Evolutionary conservation across 305 asterid genomes (phyloP).

Genomic region (Solanum hybrid): DNA sequence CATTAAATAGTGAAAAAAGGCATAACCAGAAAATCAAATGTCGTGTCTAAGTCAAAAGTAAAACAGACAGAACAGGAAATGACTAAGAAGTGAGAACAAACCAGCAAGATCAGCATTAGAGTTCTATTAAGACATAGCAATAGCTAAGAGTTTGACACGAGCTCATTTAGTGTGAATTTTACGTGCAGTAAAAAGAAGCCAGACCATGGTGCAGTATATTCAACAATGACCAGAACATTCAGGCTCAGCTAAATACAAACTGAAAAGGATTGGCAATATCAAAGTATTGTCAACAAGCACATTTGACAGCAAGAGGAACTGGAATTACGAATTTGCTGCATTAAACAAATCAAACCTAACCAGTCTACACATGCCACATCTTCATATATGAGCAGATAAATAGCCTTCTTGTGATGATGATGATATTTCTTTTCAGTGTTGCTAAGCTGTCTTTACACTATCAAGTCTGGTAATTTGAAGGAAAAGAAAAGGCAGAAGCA

Average conservation of each 20-base stretch:
- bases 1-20: conserved; percentile 1
- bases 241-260: background rate
- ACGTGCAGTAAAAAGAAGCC: background rate
- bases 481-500: background rate
- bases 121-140: background rate
- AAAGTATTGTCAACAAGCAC: background rate
- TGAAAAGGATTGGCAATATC: background rate
- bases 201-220: background rate
- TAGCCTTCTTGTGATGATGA: background rate
- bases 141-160: background rate
- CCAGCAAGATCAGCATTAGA: background rate
- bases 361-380: background rate
- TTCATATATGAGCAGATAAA: background rate
- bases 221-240: background rate
- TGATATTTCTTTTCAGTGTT: background rate
- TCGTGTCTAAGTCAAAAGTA: background rate
- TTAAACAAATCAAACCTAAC: background rate
- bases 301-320: background rate
- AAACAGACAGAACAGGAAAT: background rate
- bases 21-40: background rate
- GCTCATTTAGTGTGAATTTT: background rate
- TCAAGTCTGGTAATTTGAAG: background rate
- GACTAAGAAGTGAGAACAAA: background rate
- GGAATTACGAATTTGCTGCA: background rate
- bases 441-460: background rate